Percentiles rank a stretch among this genome's conserved stretches.
Conservation (phyloP, 805 yeast species). For the Metschnikowia cerradonensis region DNA sequence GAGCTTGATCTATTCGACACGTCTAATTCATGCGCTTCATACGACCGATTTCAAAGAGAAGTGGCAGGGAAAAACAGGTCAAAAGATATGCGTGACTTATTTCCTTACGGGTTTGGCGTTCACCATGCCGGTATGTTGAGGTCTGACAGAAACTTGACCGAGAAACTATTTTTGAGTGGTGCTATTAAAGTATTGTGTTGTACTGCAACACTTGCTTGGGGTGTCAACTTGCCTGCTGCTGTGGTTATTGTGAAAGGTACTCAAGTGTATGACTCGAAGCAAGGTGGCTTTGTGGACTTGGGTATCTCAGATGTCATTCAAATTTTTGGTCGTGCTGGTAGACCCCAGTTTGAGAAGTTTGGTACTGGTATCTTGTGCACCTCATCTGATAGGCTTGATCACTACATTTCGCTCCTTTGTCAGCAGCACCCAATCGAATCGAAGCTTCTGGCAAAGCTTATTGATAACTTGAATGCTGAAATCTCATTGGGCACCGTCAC, state of each 20-base stretch:
- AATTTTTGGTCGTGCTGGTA: conserved; percentile 98
- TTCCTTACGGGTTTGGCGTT: conserved; percentile 78
- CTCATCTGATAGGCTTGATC: conserved; percentile 73
- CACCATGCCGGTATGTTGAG: conserved; percentile 98
- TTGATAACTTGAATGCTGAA: conserved; percentile 94
- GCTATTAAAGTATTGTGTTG: conserved; percentile 86
- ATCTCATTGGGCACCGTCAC: conserved; percentile 94
- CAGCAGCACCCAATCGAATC: conserved; percentile 98
- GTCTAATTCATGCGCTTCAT: conserved; percentile 35
- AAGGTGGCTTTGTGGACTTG: conserved; percentile 89
- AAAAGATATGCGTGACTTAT: conserved; percentile 77
- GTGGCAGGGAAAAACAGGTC: conserved; percentile 63
- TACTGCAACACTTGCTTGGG: conserved; percentile 99
- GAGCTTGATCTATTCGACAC: conserved; percentile 60
- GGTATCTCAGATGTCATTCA: conserved; percentile 97
- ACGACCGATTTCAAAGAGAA: conserved; percentile 54
- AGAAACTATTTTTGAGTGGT: conserved; percentile 80
- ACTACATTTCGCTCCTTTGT: conserved; percentile 80
- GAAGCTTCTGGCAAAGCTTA: conserved; percentile 66
- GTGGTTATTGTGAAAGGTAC: conserved; percentile 96
- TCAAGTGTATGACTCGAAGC: conserved; percentile 88
- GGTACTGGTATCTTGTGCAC: conserved; percentile 95
- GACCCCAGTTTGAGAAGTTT: conserved; percentile 90
- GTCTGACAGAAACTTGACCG: conserved; percentile 84
- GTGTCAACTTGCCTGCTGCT: conserved; percentile 97